These are phyloP conservation scores for Stagonosporopsis rhizophila DNA, from an alignment of 2,329 filamentous ascomycete species.

Conservation along the genomic window DNA sequence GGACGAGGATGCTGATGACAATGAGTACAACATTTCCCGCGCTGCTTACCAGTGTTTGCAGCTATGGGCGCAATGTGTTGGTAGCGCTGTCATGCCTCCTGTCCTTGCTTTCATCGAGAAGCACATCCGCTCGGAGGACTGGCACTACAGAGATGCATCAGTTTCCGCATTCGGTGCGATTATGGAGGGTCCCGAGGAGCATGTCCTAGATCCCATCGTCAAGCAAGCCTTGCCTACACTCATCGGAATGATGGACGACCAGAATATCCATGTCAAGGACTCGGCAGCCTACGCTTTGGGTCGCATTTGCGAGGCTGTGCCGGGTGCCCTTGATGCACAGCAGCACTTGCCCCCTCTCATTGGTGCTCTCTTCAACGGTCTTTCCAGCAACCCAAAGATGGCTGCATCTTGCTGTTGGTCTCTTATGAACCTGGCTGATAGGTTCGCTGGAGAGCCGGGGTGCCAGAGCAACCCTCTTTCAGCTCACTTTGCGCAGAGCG, in stretches of 20 bases:
- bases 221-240: slow-evolving; percentile 93
- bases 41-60: slow-evolving; percentile 96
- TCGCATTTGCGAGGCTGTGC: slow-evolving; percentile 92
- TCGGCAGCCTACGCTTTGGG: slow-evolving; percentile 96
- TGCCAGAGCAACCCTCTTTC: slow-evolving; percentile 83
- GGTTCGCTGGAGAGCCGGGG: slow-evolving; percentile 87
- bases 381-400: slow-evolving; percentile 94
- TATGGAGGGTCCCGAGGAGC: slow-evolving; percentile 97
- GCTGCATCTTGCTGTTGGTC: slow-evolving; percentile 99
- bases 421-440: slow-evolving; percentile 95
- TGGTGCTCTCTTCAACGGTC: slow-evolving; percentile 84
- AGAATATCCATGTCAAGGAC: slow-evolving; percentile 87
- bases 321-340: slow-evolving; percentile 85
- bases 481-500: slow-evolving; percentile 90
- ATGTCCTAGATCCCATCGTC: slow-evolving; percentile 88
- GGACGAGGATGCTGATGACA: slow-evolving; percentile 94
- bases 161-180: slow-evolving; percentile 98
- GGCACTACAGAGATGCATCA: slow-evolving; percentile 93
- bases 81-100: slow-evolving; percentile 80
- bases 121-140: slow-evolving; percentile 89
- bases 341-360: slow-evolving; percentile 86
- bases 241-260: slow-evolving; percentile 91
- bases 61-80: slow-evolving; percentile 92
- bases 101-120: slow-evolving; percentile 91
- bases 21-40: slow-evolving; percentile 96